Percentiles rank a stretch among this genome's conserved stretches.
These are phyloP conservation scores for Chaetomiaceae sp. DNA, from an alignment of 2,329 filamentous ascomycete genomes.

Conservation along the genomic window DNA sequence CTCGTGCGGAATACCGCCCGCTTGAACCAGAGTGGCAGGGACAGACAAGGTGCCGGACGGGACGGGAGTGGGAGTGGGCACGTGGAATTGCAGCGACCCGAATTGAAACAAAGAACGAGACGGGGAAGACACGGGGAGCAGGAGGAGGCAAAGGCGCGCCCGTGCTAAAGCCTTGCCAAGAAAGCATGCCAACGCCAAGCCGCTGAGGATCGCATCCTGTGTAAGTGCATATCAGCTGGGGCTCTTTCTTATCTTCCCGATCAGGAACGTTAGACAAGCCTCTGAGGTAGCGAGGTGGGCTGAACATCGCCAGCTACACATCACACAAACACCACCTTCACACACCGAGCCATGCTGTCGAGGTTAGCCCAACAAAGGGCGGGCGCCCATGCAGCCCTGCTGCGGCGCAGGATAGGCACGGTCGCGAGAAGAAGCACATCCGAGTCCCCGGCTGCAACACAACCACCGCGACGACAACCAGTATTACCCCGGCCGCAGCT, in stretches of 20 bases:
- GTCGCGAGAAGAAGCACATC: too few species aligned
- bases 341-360: slow-evolving; percentile 28
- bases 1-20: too few species aligned
- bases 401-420: slow-evolving; percentile 21
- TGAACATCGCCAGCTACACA: not conserved
- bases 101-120: too few species aligned
- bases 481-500: slow-evolving; percentile 12
- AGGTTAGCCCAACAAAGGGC: slow-evolving; percentile 30
- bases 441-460: not conserved
- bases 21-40: too few species aligned
- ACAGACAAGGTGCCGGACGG: too few species aligned
- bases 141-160: not conserved
- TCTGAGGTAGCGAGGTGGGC: not conserved
- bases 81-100: too few species aligned
- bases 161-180: not conserved
- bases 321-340: slow-evolving; percentile 5
- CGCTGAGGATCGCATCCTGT: too few species aligned
- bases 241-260: too few species aligned
- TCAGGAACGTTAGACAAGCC: too few species aligned
- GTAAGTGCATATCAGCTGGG: not conserved
- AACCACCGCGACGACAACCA: slow-evolving; percentile 7
- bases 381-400: slow-evolving; percentile 19
- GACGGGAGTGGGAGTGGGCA: too few species aligned
- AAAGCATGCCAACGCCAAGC: too few species aligned
- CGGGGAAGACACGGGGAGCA: not conserved